These are phyloP conservation scores for Monosporascus sp. DNA, from an alignment of 2,329 filamentous ascomycete genomes.

Conservation along the genomic window DNA sequence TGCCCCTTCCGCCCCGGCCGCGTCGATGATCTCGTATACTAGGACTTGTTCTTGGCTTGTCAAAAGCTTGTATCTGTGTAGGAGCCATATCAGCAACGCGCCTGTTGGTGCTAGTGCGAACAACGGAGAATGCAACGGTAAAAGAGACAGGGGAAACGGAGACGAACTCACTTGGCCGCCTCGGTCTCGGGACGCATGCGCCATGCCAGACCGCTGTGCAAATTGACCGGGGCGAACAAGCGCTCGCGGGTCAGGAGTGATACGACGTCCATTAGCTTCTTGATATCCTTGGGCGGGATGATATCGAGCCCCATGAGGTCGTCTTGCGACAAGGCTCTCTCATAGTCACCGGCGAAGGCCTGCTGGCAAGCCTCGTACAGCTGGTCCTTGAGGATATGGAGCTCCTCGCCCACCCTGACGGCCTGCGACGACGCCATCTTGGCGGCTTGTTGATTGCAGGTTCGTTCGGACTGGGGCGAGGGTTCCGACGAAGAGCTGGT, in stretches of 20 bases:
- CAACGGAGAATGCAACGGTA: no score
- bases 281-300: slow-evolving; percentile 50
- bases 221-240: slow-evolving; percentile 47
- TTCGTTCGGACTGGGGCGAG: slow-evolving; percentile 1
- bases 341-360: slow-evolving; percentile 33
- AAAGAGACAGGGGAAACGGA: not conserved
- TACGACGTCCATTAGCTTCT: slow-evolving; percentile 49
- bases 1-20: slow-evolving; percentile 76
- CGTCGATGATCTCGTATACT: slow-evolving; percentile 86
- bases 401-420: slow-evolving; percentile 16
- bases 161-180: slow-evolving; percentile 50
- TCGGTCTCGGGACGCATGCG: slow-evolving; percentile 54
- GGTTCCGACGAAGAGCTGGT: slow-evolving; percentile 8
- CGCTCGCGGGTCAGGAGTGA: slow-evolving; percentile 56
- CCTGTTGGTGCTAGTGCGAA: no score
- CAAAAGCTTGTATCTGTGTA: slow-evolving; percentile 51
- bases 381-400: slow-evolving; percentile 43
- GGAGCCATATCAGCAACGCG: not conserved
- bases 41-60: slow-evolving; percentile 70
- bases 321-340: slow-evolving; percentile 50
- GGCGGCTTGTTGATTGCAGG: not conserved
- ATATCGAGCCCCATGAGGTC: slow-evolving; percentile 53
- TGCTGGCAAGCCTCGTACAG: slow-evolving; percentile 52
- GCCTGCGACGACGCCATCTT: slow-evolving; percentile 11
- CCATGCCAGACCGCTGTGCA: slow-evolving; percentile 45